phyloP scores from a whole-genome alignment of 1,284 basidiomycete species.

The Takashimella tepidaria region DNA sequence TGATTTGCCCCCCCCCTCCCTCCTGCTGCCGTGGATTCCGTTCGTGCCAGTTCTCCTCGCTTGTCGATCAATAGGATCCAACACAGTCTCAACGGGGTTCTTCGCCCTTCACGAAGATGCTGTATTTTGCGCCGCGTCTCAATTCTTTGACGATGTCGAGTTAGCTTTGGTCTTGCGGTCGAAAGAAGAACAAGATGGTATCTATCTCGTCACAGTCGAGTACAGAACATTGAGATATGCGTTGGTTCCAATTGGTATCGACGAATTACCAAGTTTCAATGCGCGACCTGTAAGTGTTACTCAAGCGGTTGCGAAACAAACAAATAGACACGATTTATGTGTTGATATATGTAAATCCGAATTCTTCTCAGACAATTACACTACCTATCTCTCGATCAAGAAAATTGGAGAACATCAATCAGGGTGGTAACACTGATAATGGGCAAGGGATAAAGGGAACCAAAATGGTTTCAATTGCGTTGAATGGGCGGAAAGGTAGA shows the following conservation, averaged over 20 bases:
- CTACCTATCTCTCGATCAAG: neutral
- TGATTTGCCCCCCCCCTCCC: no score
- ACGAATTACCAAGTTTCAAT: no score
- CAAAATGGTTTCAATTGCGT: conserved; percentile 16
- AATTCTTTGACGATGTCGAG: conserved; percentile 41
- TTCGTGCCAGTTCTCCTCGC: neutral
- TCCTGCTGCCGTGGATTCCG: no score
- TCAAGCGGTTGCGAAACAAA: no score
- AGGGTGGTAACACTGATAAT: no score
- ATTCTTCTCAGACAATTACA: neutral
- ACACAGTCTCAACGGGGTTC: neutral
- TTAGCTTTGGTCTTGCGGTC: conserved; percentile 26
- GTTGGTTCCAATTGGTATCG: no score
- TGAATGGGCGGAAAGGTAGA: conserved; percentile 35
- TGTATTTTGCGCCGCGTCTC: conserved; percentile 12
- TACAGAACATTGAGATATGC: conserved; percentile 1
- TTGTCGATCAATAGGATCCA: neutral
- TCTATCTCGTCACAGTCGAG: neutral
- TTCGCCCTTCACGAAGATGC: neutral
- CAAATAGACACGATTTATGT: no score
- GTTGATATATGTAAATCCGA: neutral
- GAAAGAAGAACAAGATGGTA: neutral
- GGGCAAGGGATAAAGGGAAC: neutral
- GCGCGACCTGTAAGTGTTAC: no score
- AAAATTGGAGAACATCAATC: neutral